These are phyloP conservation scores for Trichophyton mentagrophytes DNA, from an alignment of 2,329 filamentous ascomycete genomes.

Conservation along the genomic window DNA sequence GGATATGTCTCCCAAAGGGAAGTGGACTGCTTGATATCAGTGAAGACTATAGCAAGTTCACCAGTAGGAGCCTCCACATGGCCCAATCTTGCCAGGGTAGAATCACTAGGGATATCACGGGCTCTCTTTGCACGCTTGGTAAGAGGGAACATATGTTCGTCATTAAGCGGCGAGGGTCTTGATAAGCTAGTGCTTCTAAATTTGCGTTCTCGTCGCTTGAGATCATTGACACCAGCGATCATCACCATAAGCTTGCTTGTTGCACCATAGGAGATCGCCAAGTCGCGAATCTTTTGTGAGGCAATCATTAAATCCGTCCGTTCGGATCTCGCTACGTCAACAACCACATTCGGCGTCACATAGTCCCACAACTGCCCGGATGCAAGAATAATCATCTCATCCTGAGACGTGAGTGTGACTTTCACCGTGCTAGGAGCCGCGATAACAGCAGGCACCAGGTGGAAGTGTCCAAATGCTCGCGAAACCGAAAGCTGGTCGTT, in stretches of 20 bases:
- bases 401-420: constrained; percentile 67
- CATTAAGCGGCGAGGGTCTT: constrained; percentile 61
- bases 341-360: constrained; percentile 74
- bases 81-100: constrained; percentile 72
- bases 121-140: constrained; percentile 51
- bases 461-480: constrained; percentile 85
- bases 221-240: constrained; percentile 85
- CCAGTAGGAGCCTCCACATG: constrained; percentile 87
- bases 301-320: constrained; percentile 85
- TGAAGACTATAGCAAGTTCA: constrained; percentile 88
- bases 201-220: constrained; percentile 71
- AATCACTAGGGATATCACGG: constrained; percentile 57
- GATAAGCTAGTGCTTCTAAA: constrained; percentile 73
- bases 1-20: constrained; percentile 92
- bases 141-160: constrained; percentile 47
- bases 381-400: constrained; percentile 86
- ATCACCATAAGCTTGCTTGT: constrained; percentile 97
- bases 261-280: constrained; percentile 90
- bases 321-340: constrained; percentile 80
- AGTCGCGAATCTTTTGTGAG: constrained; percentile 82
- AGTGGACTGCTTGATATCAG: constrained; percentile 98
- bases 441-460: constrained; percentile 83
- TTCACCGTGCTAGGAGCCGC: constrained; percentile 75
- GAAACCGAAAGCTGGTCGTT: constrained; percentile 89
- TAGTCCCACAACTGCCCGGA: constrained; percentile 94